Evolutionary conservation across 78 protist genomes (phyloP).

Genomic region (Protostelium mycophagum): DNA sequence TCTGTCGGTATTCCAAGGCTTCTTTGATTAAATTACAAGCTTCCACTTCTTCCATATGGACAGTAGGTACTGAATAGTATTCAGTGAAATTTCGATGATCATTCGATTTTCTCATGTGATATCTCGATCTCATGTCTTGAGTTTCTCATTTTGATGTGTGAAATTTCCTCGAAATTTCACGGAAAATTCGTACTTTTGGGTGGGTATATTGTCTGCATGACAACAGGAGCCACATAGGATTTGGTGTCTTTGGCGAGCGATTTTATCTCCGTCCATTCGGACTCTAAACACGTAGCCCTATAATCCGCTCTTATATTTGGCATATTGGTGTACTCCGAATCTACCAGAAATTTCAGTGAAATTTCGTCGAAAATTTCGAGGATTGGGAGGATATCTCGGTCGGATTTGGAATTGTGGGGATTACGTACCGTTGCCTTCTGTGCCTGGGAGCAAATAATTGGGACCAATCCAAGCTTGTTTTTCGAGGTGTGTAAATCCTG

Average conservation of each 20-base stretch:
- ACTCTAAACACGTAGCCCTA: not conserved
- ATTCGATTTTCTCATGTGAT: too few species aligned
- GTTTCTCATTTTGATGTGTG: too few species aligned
- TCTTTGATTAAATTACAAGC: slow-evolving; percentile 35
- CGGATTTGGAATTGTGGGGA: not conserved
- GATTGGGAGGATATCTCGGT: not conserved
- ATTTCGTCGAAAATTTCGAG: too few species aligned
- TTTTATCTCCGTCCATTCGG: not conserved
- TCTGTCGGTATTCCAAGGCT: slow-evolving; percentile 25
- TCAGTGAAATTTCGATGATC: too few species aligned
- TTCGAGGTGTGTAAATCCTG: not conserved
- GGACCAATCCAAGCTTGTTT: not conserved
- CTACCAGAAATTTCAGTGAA: too few species aligned
- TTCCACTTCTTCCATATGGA: slow-evolving; percentile 26
- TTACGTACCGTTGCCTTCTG: not conserved
- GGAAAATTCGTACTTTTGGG: too few species aligned
- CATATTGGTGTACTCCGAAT: not conserved
- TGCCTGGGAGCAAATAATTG: not conserved
- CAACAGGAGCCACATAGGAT: not conserved
- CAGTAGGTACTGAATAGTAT: not conserved
- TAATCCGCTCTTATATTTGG: not conserved
- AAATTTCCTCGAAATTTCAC: not conserved
- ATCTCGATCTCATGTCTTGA: too few species aligned
- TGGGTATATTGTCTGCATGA: not conserved
- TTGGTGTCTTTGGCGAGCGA: not conserved